Evolutionary conservation across 177 flowering plant genomes (phyloP).

Genomic region (Telopea speciosissima): DNA sequence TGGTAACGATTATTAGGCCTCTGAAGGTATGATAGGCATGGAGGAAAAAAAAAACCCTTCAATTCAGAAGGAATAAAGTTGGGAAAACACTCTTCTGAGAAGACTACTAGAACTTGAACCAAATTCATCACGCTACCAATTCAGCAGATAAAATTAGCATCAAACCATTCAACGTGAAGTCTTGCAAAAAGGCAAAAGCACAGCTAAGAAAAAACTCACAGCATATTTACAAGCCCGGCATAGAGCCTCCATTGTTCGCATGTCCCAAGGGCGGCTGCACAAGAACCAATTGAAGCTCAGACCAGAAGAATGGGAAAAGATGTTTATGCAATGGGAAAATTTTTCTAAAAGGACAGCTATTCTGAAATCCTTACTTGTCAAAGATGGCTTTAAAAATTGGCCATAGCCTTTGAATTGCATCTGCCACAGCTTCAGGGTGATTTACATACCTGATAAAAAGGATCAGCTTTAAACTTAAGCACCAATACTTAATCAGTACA

Average conservation of each 20-base stretch:
- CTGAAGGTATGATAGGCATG: neutral
- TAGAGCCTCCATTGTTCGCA: conserved; percentile 95
- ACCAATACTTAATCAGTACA: neutral
- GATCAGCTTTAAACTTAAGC: conserved; percentile 18
- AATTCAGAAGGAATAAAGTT: neutral
- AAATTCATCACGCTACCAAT: neutral
- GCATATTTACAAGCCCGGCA: conserved; percentile 99
- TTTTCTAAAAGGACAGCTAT: neutral
- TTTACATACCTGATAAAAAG: conserved; percentile 65
- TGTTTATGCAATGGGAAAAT: neutral
- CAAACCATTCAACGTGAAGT: neutral
- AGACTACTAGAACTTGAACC: neutral
- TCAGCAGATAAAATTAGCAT: neutral
- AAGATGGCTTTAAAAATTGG: conserved; percentile 87
- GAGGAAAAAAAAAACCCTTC: neutral
- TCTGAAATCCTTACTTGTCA: conserved; percentile 59
- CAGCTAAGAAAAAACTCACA: conserved; percentile 42
- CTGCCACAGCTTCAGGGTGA: conserved; percentile 98
- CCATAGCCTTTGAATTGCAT: conserved; percentile 93
- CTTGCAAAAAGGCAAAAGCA: neutral
- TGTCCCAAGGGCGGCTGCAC: conserved; percentile 94
- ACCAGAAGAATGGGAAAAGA: conserved; percentile 7
- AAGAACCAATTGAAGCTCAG: conserved; percentile 11
- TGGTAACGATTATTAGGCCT: neutral
- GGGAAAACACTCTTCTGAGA: neutral